phyloP scores from a whole-genome alignment of 1,139 yeast species.

The Zygoascus hellenicus region DNA sequence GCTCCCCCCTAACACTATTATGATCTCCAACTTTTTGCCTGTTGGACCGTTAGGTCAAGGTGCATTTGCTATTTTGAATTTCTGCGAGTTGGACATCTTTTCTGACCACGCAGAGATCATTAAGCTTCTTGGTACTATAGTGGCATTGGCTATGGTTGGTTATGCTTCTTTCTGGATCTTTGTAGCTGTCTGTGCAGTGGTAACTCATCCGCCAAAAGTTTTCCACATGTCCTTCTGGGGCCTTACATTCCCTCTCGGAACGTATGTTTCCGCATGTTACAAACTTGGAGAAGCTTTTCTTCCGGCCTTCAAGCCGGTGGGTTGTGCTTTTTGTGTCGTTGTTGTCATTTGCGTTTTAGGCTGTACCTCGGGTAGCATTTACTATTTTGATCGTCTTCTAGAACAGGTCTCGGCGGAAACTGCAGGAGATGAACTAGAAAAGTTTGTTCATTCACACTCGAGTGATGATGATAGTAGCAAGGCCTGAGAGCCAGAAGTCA shows the following conservation, averaged over 20 bases:
- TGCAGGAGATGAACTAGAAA: constrained; percentile 3
- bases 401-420: constrained; percentile 12
- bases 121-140: constrained; percentile 7
- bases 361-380: constrained; percentile 29
- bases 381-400: constrained; percentile 4
- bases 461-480: background rate
- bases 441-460: background rate
- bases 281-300: constrained; percentile 45
- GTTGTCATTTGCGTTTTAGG: constrained; percentile 37
- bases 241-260: constrained; percentile 85
- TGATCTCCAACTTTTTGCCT: constrained; percentile 54
- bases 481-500: too few species aligned
- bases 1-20: constrained; percentile 47
- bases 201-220: constrained; percentile 33
- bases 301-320: constrained; percentile 55
- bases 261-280: constrained; percentile 60
- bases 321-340: constrained; percentile 53
- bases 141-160: constrained; percentile 48
- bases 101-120: constrained; percentile 2
- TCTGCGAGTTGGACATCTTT: constrained; percentile 31
- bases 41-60: constrained; percentile 81
- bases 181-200: constrained; percentile 38
- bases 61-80: constrained; percentile 55
- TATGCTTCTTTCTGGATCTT: constrained; percentile 62
- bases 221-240: constrained; percentile 76